Base-by-base conservation (phyloP, 2,329 filamentous ascomycete genomes). In the Phialemoniopsis sp. region DNA sequence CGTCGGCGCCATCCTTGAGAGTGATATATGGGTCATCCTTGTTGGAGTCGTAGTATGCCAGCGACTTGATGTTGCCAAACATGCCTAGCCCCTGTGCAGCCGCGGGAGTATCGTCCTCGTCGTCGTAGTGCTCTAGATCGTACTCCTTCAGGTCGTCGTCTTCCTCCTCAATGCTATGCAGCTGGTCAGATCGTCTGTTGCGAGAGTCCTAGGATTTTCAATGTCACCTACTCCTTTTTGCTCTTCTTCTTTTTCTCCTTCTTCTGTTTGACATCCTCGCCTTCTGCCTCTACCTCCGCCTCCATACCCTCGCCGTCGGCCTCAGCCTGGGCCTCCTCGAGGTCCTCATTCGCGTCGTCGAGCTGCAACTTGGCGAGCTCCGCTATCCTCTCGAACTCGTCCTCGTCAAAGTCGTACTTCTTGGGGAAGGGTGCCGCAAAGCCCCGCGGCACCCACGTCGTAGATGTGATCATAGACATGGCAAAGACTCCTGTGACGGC, bases 1-100 rank as follows among this genome's bases (percentile, higher is more conserved):
- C 78, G 33, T 78, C 80, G 39, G 74, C 72, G 39, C 69, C 75
- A 48, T 82, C 81, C 44, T 87, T 76, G 55, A 98, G 75, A 33
- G 91, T 95, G 57, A 98, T 93, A 65, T 98, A 98, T 1, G 93
- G 93, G 57, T 98, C 93, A 39, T 95, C 88, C 56, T 91, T 87
- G 65, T 95, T 93, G 45, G 88, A 89, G 50, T 90, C 82, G 69
- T 98, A 90, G 66, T 96, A 98, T 13, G 89, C 87, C 18, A 98
- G 73, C 21, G 88, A 90, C 64, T 93, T 94, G 58, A 95, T 80
- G 58, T 96, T 96, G 56, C 90, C 89, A 59, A 98, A 97, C 78
- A 96, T 95, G 53, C 83, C 85, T 75, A 93, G 84, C 39, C 83
- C 78, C 55, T 88, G 83, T 36, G 78, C 80, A 14, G 66, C 64